Base-by-base conservation (phyloP, 2,329 filamentous ascomycete species). In the Colletotrichum karsti region DNA sequence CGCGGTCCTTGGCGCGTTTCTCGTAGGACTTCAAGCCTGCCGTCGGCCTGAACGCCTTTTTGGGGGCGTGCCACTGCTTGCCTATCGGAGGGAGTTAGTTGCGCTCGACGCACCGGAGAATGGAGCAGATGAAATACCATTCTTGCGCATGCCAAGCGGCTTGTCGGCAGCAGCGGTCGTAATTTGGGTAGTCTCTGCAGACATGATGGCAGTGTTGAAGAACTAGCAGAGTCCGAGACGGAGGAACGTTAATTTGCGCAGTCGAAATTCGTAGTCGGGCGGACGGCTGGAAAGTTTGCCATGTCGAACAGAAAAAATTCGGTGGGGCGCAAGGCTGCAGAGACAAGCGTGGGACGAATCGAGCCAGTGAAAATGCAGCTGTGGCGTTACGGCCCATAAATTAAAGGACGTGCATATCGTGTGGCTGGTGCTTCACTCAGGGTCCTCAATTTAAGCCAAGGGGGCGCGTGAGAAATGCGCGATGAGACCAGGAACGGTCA, bases 41-140 rank as follows among this genome's bases (percentile, higher is more conserved):
- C 13, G 84, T 90, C 4, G 93, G 95, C 41, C 96, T 91, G 81
- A 98, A 98, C 1, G 96, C 90, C 70, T 91, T 93, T 78, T 94
- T 95, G 28, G 88, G 85, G 59, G 87, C 85, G 78, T 97, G 94
- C 96, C 96, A 99, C 84, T 97, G 93, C 84, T 98, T 98, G 78
- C 96, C 96, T 97, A 77, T 46, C 61, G 59, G 33, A 50, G 12
- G 20, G 33, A 46, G 54, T 63, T 44, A 67, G 60, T 30, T 60
- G 28, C 12, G 44, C 22, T n/a, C 13, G 8, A 54, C 8, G 12
- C 22, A 35, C 42, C 28, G 44, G 24, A 48, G 50, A 63, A 64
- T 53, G 64, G 24, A 33, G 60, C 30, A 53, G 64, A 53, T 54
- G 39, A 56, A 82, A 71, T 84, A 95, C 93, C 93, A 84, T 97